These are phyloP conservation scores for Flaveria brownii DNA, from an alignment of 129 eudicot genomes.

Conservation along the genomic window DNA sequence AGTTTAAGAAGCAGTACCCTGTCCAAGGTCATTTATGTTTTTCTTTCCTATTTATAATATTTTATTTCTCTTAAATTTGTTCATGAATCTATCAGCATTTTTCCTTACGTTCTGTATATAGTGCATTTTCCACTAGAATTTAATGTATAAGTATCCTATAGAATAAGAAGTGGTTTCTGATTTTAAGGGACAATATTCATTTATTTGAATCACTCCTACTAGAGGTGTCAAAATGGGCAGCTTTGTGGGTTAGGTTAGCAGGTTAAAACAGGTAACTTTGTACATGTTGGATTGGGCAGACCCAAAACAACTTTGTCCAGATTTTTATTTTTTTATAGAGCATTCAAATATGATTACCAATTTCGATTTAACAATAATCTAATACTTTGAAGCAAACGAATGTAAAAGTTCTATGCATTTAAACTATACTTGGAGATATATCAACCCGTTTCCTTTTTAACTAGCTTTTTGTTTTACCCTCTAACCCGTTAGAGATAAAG, in stretches of 20 bases:
- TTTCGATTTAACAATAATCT: background rate
- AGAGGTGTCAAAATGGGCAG: background rate
- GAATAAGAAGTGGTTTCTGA: background rate
- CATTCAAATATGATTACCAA: background rate
- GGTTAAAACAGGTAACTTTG: background rate
- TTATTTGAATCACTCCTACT: background rate
- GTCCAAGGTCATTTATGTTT: slow-evolving; percentile 50
- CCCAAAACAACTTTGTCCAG: background rate
- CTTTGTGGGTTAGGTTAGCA: background rate
- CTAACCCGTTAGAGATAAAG: background rate
- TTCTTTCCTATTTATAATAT: background rate
- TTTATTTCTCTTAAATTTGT: background rate
- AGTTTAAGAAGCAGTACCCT: slow-evolving; percentile 57
- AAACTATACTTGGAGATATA: background rate
- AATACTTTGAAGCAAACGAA: background rate
- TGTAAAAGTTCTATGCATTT: too few species aligned
- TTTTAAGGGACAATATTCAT: background rate
- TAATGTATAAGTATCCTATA: background rate
- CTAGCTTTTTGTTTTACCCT: background rate
- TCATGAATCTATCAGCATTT: background rate
- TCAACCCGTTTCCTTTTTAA: background rate
- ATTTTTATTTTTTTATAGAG: background rate
- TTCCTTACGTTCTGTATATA: background rate
- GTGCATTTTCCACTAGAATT: background rate
- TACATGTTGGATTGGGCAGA: background rate